Base-by-base conservation (phyloP, 108 stramenopile genomes). In the Craspedostauros australis region DNA sequence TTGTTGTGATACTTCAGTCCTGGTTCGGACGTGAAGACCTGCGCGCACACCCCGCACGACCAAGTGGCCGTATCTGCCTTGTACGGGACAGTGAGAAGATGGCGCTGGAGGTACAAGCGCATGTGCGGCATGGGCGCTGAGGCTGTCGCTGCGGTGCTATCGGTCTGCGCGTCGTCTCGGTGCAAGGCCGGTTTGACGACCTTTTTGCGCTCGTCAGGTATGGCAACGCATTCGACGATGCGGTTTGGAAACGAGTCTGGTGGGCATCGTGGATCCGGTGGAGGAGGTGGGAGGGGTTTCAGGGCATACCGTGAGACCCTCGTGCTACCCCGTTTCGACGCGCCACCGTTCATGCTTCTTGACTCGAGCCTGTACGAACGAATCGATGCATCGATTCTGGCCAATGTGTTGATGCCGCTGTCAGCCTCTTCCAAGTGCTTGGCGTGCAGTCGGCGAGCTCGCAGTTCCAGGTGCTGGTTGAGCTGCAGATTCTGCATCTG, bases 151-250 rank as follows among this genome's bases (percentile, higher is more conserved):
- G 2, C n/a, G n/a, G n/a, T n/a, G n/a, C n/a, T n/a, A n/a, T n/a
- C n/a, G n/a, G n/a, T n/a, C n/a, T n/a, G n/a, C n/a, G n/a, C n/a
- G n/a, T n/a, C n/a, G n/a, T n/a, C n/a, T n/a, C n/a, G n/a, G n/a
- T n/a, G n/a, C n/a, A n/a, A n/a, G n/a, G n/a, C n/a, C n/a, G n/a
- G n/a, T n/a, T n/a, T n/a, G n/a, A 30, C 21, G 39, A 38, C 24
- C 33, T 21, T 3, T 52, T 47, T 26, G 18, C 78, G 54, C 25
- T 67, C 62, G 30, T 78, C 71, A 11, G 60, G 59, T 23, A 88
- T 51, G 31, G 61, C 51, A 16, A 57, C 56, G 37, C 86, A 88
- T 39, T 77, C 79, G 9, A 88, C 80, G 23, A 88, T 88, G 5
- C 81, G 62, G 64, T 84, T 67, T 8, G 79, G 74, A 47, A 47